Percentiles rank a stretch among this genome's conserved stretches.
These are phyloP conservation scores for Paxillus involutus DNA, from an alignment of 768 basidiomycete species.

Conservation along the genomic window DNA sequence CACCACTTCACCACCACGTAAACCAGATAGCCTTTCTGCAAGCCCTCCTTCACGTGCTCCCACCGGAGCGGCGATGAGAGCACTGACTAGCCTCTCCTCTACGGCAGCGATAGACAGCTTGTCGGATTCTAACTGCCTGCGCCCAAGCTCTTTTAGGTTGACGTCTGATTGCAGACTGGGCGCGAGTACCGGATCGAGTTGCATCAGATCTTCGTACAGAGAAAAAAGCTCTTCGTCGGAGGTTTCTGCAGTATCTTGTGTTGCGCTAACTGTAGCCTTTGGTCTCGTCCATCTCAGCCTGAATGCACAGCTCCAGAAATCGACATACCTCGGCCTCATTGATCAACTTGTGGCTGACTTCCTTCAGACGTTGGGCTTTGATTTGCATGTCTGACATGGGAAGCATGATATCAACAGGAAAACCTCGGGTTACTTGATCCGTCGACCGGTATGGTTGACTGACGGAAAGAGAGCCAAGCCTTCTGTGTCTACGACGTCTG, in stretches of 20 bases:
- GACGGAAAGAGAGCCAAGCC: not conserved
- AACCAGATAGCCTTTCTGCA: not conserved
- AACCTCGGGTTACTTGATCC: not conserved
- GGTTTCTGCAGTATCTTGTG: not conserved
- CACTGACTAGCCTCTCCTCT: slow-evolving; percentile 1
- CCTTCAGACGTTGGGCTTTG: not conserved
- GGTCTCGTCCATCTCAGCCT: not conserved
- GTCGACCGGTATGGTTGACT: not conserved
- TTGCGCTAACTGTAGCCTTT: not conserved
- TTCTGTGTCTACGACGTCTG: slow-evolving; percentile 1
- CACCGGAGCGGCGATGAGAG: not conserved
- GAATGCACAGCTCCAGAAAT: not conserved
- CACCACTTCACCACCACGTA: slow-evolving; percentile 16
- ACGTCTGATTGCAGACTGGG: slow-evolving; percentile 4
- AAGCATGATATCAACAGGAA: not conserved
- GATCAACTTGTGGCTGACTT: not conserved
- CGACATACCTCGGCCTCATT: not conserved
- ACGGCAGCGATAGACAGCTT: slow-evolving; percentile 13
- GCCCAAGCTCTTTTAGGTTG: not conserved
- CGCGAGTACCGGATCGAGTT: slow-evolving; percentile 18
- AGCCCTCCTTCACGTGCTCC: not conserved
- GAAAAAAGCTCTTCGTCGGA: slow-evolving; percentile 37
- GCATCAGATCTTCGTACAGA: slow-evolving; percentile 43
- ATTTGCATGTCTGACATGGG: slow-evolving; percentile 2
- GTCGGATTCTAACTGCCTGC: slow-evolving; percentile 3